Base-by-base conservation (phyloP, 495 filamentous ascomycete species). In the Halenospora varia region DNA sequence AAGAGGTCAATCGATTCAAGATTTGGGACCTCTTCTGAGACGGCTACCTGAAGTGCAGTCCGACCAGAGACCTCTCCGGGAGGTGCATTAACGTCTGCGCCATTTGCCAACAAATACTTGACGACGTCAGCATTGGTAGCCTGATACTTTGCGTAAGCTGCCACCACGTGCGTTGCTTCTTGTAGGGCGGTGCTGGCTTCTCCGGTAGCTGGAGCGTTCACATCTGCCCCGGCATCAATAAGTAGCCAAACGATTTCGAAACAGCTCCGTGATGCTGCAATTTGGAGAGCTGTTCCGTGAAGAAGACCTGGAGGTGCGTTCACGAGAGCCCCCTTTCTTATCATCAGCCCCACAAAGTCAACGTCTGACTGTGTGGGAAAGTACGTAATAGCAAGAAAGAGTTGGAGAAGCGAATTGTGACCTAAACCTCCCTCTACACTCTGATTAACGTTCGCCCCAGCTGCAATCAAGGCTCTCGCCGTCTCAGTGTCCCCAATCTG, bases 131-230 rank as follows among this genome's bases (percentile, higher is more conserved):
- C 11, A 50, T 54, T 18, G 2, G 60, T 46, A 35, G 29, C 29
- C 29, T 35, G 29, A 35, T 35, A 35, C 29, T 35, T 35, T 35
- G 29, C 13, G 2, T 18, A 10, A 8, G 17, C 10, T 19, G 40
- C 40, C 29, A 35, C 29, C 29, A 35, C 29, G 29, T 35, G 29
- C 13, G 29, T 35, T 10, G 62, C 59, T 22, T 54, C 54, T 19
- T 56, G 49, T 25, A 62, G 23, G 24, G 48, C 57, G 11, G 17
- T 56, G 6, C 58, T 57, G 25, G 49, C 20, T 13, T 40, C 17
- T 47, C 55, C 55, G 29, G 13, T 13, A 3, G 25, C 57, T 76
- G 75, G 19, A 77, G 47, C 41, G 50, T 57, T 62, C 46, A 63
- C 39, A 44, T 61, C 35, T 13, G 69, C 70, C 22, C 62, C 63